Percentiles rank a stretch among this genome's conserved stretches.
Evolutionary conservation across 345 rosid species (phyloP).

Genomic region (Populus pruinosa): DNA sequence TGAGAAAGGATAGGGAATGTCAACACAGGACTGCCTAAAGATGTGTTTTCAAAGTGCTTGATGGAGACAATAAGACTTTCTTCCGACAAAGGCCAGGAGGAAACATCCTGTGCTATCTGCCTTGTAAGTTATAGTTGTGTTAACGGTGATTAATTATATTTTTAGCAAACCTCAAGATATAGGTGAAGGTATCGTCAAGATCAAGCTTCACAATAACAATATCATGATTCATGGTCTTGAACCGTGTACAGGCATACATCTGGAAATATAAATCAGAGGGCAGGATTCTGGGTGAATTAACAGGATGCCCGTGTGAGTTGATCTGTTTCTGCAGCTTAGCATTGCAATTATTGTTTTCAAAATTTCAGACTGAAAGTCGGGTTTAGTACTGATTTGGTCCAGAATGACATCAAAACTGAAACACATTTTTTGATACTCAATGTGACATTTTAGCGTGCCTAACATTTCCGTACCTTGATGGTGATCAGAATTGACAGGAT

Average conservation of each 20-base stretch:
- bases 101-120: constrained; percentile 31
- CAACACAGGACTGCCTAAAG: constrained; percentile 34
- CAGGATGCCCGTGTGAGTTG: background rate
- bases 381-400: no score
- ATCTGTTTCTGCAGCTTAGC: background rate
- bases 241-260: background rate
- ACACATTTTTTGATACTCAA: no score
- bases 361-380: no score
- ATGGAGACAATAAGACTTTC: constrained; percentile 8
- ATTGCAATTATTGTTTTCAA: no score
- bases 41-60: constrained; percentile 28
- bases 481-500: constrained; percentile 22
- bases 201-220: background rate
- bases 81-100: constrained; percentile 12
- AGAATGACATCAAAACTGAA: no score
- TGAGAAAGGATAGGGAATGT: constrained; percentile 41
- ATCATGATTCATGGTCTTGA: background rate
- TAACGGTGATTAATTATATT: background rate
- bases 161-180: background rate
- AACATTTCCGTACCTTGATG: background rate
- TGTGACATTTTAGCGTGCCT: background rate
- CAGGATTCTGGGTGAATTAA: background rate
- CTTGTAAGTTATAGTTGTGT: constrained; percentile 26
- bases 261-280: background rate
- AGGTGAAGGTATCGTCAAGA: background rate